Conservation (phyloP, 805 yeast species). For the Myxozyma kluyveri region DNA sequence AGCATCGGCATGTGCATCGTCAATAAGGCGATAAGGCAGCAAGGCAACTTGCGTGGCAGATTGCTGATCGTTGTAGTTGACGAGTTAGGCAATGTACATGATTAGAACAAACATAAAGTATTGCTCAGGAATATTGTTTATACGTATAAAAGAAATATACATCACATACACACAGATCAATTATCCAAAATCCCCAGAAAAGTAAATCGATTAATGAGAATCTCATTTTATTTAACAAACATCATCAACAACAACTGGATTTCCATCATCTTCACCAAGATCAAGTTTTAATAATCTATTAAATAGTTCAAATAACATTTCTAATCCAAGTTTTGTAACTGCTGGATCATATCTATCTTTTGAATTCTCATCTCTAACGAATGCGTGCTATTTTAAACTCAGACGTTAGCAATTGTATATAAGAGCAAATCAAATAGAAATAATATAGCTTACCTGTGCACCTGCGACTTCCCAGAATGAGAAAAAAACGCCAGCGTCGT, state of each 20-base stretch:
- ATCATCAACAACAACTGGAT: conserved; percentile 52
- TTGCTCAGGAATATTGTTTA: too few species aligned
- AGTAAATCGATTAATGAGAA: too few species aligned
- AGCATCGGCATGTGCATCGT: too few species aligned
- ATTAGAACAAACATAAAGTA: too few species aligned
- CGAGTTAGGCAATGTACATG: too few species aligned
- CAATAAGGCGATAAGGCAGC: too few species aligned
- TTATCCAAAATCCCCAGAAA: too few species aligned
- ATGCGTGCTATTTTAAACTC: conserved; percentile 64
- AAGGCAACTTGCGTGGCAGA: too few species aligned
- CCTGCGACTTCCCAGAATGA: conserved; percentile 72
- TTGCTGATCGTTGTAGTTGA: too few species aligned
- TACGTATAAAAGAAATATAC: too few species aligned
- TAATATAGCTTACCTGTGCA: conserved; percentile 42
- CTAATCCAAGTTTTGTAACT: conserved; percentile 62
- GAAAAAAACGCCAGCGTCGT: conserved; percentile 59
- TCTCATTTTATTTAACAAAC: conserved; percentile 58
- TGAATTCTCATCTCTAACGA: conserved; percentile 71
- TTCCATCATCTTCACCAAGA: conserved; percentile 61
- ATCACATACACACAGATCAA: too few species aligned
- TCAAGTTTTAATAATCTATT: conserved; percentile 65
- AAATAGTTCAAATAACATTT: conserved; percentile 67
- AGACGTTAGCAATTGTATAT: not conserved
- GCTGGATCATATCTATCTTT: conserved; percentile 85
- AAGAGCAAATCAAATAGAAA: not conserved